phyloP scores from a whole-genome alignment of 2,329 filamentous ascomycete genomes.

The Colletotrichum sp. region DNA sequence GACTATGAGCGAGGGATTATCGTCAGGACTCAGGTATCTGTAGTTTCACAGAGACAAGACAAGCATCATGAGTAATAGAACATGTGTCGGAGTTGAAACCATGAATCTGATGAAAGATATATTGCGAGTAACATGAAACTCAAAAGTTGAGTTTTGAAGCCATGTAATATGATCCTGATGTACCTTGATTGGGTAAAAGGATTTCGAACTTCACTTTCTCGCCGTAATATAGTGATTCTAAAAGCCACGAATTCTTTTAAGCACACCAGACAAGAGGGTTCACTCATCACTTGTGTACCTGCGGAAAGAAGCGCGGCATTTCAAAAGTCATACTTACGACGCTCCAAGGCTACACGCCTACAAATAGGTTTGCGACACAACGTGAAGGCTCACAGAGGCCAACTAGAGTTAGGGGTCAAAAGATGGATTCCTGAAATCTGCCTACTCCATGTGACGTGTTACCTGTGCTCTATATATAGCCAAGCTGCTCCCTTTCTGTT shows the following conservation, averaged over 20 bases:
- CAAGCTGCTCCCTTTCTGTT: too few relatives aligned
- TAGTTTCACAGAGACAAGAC: neutral
- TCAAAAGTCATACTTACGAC: neutral
- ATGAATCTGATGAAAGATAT: neutral
- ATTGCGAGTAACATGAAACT: neutral
- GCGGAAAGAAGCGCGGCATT: neutral
- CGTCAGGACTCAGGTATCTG: neutral
- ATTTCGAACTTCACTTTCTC: neutral
- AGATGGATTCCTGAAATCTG: too few relatives aligned
- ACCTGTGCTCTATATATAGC: too few relatives aligned
- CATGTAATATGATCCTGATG: neutral
- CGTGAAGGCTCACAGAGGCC: too few relatives aligned
- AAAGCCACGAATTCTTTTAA: neutral
- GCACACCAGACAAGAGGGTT: neutral
- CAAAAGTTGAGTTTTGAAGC: neutral
- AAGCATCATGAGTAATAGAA: neutral
- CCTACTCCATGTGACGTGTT: too few relatives aligned
- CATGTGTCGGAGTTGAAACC: neutral
- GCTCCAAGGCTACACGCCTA: neutral
- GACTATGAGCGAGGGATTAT: neutral
- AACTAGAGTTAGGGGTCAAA: too few relatives aligned
- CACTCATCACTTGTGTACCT: neutral
- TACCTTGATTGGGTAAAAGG: neutral
- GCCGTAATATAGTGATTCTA: neutral
- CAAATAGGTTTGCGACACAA: too few relatives aligned